Percentiles rank a stretch among this genome's conserved stretches.
These are phyloP conservation scores for Candida boidinii DNA, from an alignment of 805 yeast genomes.

Conservation along the genomic window DNA sequence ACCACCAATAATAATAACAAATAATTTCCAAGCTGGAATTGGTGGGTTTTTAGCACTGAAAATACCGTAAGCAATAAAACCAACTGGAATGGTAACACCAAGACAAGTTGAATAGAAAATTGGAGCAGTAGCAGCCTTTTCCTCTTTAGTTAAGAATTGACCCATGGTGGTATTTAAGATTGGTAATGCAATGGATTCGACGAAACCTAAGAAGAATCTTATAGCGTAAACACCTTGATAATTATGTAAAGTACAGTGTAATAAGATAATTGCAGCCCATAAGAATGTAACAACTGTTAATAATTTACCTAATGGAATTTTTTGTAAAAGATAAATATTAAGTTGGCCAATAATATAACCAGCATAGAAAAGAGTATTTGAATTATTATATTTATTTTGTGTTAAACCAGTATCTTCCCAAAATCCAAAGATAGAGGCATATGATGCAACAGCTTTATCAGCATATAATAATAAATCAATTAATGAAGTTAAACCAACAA, in stretches of 20 bases:
- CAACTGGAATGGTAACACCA: constrained; percentile 37
- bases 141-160: constrained; percentile 37
- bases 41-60: constrained; percentile 17
- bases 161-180: constrained; percentile 37
- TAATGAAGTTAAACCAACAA: constrained; percentile 16
- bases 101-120: constrained; percentile 43
- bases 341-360: constrained; percentile 41
- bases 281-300: constrained; percentile 26
- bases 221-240: constrained; percentile 37
- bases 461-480: constrained; percentile 23
- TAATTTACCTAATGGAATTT: constrained; percentile 31
- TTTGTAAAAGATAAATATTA: constrained; percentile 35
- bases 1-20: constrained; percentile 49
- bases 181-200: constrained; percentile 37
- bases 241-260: constrained; percentile 35
- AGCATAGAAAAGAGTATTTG: constrained; percentile 44
- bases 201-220: constrained; percentile 44
- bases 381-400: constrained; percentile 35
- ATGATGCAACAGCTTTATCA: constrained; percentile 35
- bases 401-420: constrained; percentile 36
- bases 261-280: constrained; percentile 40
- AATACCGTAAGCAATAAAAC: constrained; percentile 29
- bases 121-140: constrained; percentile 43
- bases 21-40: constrained; percentile 39
- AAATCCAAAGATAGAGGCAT: constrained; percentile 33